Conservation (phyloP, 192 early-diverging fungal species). For the Backusella liffmaniae region DNA sequence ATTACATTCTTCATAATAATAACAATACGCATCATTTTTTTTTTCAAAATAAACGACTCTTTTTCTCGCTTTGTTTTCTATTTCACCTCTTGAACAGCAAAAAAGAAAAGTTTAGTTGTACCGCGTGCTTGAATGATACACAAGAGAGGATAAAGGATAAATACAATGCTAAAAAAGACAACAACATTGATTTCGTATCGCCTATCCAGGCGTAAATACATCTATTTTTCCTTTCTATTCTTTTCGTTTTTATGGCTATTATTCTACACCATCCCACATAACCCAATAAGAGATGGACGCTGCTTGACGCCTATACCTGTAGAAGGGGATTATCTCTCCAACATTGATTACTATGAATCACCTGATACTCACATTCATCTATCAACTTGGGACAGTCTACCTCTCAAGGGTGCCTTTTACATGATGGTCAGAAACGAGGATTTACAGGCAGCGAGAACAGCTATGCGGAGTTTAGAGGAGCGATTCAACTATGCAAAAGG, state of each 20-base stretch:
- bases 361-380: neutral
- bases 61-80: neutral
- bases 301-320: neutral
- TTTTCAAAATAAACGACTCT: neutral
- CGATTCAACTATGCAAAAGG: slow-evolving; percentile 71
- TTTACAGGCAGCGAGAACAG: slow-evolving; percentile 50
- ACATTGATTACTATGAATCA: neutral
- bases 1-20: slow-evolving; percentile 5
- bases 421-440: slow-evolving; percentile 76
- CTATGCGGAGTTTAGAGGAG: slow-evolving; percentile 72
- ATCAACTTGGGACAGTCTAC: neutral
- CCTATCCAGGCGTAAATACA: neutral
- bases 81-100: neutral
- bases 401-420: slow-evolving; percentile 63
- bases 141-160: neutral
- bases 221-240: neutral
- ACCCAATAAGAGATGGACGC: neutral
- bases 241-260: neutral
- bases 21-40: neutral
- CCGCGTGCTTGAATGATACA: neutral
- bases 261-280: neutral
- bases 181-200: neutral
- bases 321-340: neutral
- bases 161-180: neutral
- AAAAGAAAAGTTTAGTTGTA: neutral